These are phyloP conservation scores for Termitomyces sp. DNA, from an alignment of 768 basidiomycete species.

Conservation along the genomic window DNA sequence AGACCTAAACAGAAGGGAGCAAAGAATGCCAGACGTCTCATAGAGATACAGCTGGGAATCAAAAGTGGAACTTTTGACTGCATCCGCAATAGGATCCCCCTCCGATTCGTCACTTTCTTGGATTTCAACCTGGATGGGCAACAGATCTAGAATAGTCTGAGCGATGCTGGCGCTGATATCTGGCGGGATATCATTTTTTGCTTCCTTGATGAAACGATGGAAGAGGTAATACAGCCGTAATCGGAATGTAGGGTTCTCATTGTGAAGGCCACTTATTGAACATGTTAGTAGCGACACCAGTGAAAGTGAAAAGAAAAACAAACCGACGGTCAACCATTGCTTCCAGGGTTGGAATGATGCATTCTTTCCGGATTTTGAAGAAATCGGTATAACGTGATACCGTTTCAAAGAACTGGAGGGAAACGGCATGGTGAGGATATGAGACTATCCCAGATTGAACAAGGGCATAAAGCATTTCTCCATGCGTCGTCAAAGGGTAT, in stretches of 20 bases:
- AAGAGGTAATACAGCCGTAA: conserved; percentile 90
- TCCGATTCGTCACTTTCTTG: conserved; percentile 78
- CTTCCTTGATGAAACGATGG: conserved; percentile 86
- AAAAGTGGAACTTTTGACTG: conserved; percentile 74
- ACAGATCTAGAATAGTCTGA: conserved; percentile 71
- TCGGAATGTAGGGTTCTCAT: conserved; percentile 62
- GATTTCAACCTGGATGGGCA: conserved; percentile 72
- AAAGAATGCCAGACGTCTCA: conserved; percentile 84
- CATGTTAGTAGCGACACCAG: neutral
- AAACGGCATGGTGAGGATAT: conserved; percentile 82
- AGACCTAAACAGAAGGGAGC: conserved; percentile 68
- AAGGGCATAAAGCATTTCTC: conserved; percentile 84
- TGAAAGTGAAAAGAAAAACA: conserved; percentile 23
- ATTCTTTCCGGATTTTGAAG: conserved; percentile 90
- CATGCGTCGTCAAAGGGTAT: conserved; percentile 85
- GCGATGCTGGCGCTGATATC: conserved; percentile 73
- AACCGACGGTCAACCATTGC: conserved; percentile 85
- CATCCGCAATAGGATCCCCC: conserved; percentile 73
- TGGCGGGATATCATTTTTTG: conserved; percentile 70
- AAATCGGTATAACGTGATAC: conserved; percentile 92
- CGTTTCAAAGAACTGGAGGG: conserved; percentile 92
- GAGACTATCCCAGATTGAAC: conserved; percentile 79
- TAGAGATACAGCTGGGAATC: conserved; percentile 93
- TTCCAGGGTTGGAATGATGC: conserved; percentile 82
- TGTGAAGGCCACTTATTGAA: conserved; percentile 77